phyloP scores from a whole-genome alignment of 164 flowering plant genomes.

The Stephania yunnanensis region DNA sequence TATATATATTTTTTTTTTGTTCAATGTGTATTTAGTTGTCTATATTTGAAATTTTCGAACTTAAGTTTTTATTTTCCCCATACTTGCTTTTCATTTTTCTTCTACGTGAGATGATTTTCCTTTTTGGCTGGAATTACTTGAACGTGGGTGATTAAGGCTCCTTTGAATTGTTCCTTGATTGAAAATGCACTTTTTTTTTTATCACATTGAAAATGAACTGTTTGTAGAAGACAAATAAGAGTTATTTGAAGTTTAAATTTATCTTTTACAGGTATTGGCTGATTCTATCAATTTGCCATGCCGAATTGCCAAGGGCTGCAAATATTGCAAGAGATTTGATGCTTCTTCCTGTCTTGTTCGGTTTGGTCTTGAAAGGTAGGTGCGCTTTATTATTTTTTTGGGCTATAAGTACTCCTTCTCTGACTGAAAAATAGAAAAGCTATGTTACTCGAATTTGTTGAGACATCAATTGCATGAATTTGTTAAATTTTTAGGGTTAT shows the following conservation, averaged over 20 bases:
- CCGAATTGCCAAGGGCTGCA: conserved; percentile 94
- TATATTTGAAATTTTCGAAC: no score
- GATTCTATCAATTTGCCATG: conserved; percentile 86
- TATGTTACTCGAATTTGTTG: neutral
- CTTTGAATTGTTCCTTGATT: neutral
- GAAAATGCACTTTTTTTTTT: no score
- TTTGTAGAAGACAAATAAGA: neutral
- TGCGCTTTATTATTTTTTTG: conserved; percentile 15
- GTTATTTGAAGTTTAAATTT: neutral
- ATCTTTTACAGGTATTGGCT: conserved; percentile 65
- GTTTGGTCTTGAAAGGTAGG: conserved; percentile 86
- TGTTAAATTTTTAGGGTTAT: neutral
- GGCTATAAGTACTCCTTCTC: neutral
- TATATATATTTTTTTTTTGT: no score
- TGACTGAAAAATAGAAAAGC: neutral
- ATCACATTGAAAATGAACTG: neutral
- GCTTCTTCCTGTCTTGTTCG: conserved; percentile 92
- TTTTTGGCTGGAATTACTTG: no score
- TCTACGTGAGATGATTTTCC: neutral
- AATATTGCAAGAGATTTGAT: conserved; percentile 66
- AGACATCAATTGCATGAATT: neutral
- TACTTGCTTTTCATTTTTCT: neutral
- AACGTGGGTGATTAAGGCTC: neutral
- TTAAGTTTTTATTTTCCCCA: no score
- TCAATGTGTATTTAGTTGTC: no score